phyloP scores from a whole-genome alignment of 2,329 filamentous ascomycete species.

The Pyrenophora tritici-repentis region DNA sequence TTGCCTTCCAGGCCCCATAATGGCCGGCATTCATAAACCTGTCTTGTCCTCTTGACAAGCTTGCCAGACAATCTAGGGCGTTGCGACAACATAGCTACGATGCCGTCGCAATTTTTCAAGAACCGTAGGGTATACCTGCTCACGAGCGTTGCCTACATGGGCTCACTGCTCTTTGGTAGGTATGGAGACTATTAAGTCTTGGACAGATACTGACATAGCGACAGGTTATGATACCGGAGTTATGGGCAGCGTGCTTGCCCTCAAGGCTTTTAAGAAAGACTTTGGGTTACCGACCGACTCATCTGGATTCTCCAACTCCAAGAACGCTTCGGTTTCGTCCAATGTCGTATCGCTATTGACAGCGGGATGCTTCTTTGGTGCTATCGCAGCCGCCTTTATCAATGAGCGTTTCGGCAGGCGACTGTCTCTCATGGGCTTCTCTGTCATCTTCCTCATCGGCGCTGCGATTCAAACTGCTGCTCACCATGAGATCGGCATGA shows the following conservation, averaged over 20 bases:
- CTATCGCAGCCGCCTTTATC: slow-evolving; percentile 12
- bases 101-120: slow-evolving; percentile 14
- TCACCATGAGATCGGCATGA: slow-evolving; percentile 11
- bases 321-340: slow-evolving; percentile 9
- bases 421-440: slow-evolving; percentile 10
- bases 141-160: slow-evolving; percentile 15
- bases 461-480: slow-evolving; percentile 12
- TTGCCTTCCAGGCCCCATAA: slow-evolving; percentile 1
- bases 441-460: slow-evolving; percentile 10
- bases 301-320: slow-evolving; percentile 11
- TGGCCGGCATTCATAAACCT: slow-evolving; percentile 4
- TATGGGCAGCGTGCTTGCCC: slow-evolving; percentile 14
- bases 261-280: slow-evolving; percentile 12
- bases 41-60: neutral
- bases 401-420: slow-evolving; percentile 13
- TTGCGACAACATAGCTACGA: slow-evolving; percentile 7
- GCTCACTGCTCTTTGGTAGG: slow-evolving; percentile 14
- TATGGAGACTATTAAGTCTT: neutral
- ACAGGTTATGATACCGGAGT: slow-evolving; percentile 15
- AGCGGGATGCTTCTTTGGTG: slow-evolving; percentile 14
- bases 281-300: slow-evolving; percentile 13
- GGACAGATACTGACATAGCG: neutral
- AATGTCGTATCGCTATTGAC: slow-evolving; percentile 13
- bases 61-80: neutral
- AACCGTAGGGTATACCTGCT: slow-evolving; percentile 14